Conservation (phyloP, 192 early-diverging fungal genomes). For the Podila verticillata region DNA sequence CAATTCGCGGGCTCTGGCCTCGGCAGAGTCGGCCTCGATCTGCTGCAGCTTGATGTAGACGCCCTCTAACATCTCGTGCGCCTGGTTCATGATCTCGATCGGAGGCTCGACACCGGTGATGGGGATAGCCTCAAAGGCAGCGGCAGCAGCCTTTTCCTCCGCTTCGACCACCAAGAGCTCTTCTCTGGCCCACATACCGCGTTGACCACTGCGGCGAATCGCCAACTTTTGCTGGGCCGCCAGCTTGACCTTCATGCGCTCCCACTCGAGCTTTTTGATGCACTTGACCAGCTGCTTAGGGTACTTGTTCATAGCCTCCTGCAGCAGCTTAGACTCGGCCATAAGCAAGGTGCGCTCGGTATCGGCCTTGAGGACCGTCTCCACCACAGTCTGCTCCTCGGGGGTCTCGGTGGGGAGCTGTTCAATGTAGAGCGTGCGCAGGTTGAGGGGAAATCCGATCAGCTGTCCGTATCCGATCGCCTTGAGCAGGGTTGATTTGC, state of each 20-base stretch:
- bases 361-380: slow-evolving; percentile 73
- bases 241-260: slow-evolving; percentile 51
- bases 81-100: slow-evolving; percentile 65
- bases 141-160: slow-evolving; percentile 37
- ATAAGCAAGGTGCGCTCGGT: slow-evolving; percentile 62
- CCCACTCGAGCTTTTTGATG: slow-evolving; percentile 55
- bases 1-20: slow-evolving; percentile 75
- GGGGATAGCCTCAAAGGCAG: slow-evolving; percentile 45
- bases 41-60: slow-evolving; percentile 68
- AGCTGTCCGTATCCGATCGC: slow-evolving; percentile 69
- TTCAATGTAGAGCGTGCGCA: slow-evolving; percentile 82
- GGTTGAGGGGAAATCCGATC: slow-evolving; percentile 85
- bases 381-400: slow-evolving; percentile 60
- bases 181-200: slow-evolving; percentile 70
- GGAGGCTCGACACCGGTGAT: slow-evolving; percentile 41
- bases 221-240: slow-evolving; percentile 67
- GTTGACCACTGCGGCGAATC: slow-evolving; percentile 70
- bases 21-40: slow-evolving; percentile 70
- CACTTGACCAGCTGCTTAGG: slow-evolving; percentile 53
- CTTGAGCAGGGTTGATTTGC: slow-evolving; percentile 76
- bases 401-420: slow-evolving; percentile 73
- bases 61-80: slow-evolving; percentile 64
- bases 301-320: slow-evolving; percentile 57
- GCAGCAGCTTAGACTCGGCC: slow-evolving; percentile 56
- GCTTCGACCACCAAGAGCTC: slow-evolving; percentile 56